These are phyloP conservation scores for Gossypium schwendimanii DNA, from an alignment of 441 rosid genomes.

Conservation along the genomic window DNA sequence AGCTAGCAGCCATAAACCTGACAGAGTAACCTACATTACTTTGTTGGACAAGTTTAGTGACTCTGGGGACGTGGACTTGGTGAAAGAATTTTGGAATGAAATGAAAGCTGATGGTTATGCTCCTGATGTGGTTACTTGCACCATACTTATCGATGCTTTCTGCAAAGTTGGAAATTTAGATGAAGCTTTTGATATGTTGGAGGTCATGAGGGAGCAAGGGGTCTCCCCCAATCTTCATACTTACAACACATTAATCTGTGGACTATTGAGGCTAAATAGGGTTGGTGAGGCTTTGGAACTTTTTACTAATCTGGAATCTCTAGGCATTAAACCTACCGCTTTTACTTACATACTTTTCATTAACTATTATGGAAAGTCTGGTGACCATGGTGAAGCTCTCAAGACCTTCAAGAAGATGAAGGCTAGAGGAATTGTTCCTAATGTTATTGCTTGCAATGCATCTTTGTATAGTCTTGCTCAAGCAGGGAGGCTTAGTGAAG, in stretches of 20 bases:
- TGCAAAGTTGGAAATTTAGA: constrained; percentile 57
- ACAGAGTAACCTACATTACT: constrained; percentile 75
- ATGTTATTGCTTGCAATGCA: constrained; percentile 81
- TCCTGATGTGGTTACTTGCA: constrained; percentile 74
- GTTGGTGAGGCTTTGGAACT: constrained; percentile 56
- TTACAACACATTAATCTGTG: constrained; percentile 71
- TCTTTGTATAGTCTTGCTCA: constrained; percentile 77
- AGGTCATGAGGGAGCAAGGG: constrained; percentile 60
- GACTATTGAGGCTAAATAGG: constrained; percentile 55
- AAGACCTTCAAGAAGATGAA: constrained; percentile 81
- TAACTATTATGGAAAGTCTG: constrained; percentile 79
- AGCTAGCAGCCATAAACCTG: constrained; percentile 67
- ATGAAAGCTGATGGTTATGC: constrained; percentile 81
- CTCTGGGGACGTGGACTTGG: constrained; percentile 51
- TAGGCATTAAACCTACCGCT: constrained; percentile 64
- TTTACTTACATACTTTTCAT: constrained; percentile 77
- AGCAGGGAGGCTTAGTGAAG: constrained; percentile 60
- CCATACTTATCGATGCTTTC: constrained; percentile 68
- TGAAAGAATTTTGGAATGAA: constrained; percentile 70
- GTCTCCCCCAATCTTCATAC: constrained; percentile 74
- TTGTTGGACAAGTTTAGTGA: constrained; percentile 75
- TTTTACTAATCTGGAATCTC: constrained; percentile 50
- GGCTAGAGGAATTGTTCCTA: constrained; percentile 65
- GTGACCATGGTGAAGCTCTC: constrained; percentile 55
- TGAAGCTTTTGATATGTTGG: constrained; percentile 59